Conservation (phyloP, 1,139 yeast genomes). For the Geotrichum aggregatum region DNA sequence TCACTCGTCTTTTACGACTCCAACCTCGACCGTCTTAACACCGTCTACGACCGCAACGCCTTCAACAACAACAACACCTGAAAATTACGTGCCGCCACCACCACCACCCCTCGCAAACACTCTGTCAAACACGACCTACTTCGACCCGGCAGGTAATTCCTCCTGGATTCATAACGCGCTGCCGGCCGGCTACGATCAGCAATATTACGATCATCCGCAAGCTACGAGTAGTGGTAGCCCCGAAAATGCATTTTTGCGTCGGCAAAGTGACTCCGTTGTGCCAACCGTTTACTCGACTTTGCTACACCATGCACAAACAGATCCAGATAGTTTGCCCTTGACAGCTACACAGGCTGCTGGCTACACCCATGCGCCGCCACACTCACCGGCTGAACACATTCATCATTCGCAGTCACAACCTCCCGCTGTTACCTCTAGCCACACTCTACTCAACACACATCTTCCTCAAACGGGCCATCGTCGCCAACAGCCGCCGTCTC, state of each 20-base stretch:
- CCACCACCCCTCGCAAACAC: background rate
- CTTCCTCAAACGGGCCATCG: too few relatives aligned
- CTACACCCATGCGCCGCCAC: background rate
- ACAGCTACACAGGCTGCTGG: background rate
- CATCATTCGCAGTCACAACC: constrained; percentile 11
- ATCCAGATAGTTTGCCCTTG: background rate
- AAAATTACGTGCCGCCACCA: background rate
- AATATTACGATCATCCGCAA: background rate
- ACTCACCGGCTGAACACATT: constrained; percentile 6
- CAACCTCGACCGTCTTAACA: background rate
- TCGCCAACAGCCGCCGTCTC: too few relatives aligned
- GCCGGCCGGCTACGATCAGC: background rate
- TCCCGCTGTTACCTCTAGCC: background rate
- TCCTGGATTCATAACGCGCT: too few relatives aligned
- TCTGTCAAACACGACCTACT: background rate
- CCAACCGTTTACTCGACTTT: background rate
- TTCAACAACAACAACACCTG: background rate
- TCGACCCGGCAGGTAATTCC: too few relatives aligned
- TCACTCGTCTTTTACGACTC: background rate
- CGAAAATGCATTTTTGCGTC: background rate
- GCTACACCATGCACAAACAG: background rate
- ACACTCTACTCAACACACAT: too few relatives aligned
- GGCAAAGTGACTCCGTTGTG: constrained; percentile 1
- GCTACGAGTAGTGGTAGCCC: background rate
- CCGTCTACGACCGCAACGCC: background rate